phyloP scores from a whole-genome alignment of 768 basidiomycete genomes.

The Scleroderma citrinum region DNA sequence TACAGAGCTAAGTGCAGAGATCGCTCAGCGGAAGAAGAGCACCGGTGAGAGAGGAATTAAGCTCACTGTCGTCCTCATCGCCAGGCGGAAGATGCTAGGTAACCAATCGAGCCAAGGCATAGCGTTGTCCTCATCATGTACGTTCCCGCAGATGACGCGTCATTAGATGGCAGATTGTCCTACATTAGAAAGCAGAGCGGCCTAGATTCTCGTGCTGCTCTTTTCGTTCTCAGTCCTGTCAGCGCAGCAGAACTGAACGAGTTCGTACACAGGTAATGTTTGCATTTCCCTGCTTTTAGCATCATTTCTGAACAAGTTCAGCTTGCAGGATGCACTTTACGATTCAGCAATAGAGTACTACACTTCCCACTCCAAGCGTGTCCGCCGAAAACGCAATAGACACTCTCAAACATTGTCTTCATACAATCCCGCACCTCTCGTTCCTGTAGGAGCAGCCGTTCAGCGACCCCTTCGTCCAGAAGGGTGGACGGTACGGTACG shows the following conservation, averaged over 20 bases:
- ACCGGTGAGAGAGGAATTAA: slow-evolving; percentile 87
- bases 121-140: not conserved
- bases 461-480: slow-evolving; percentile 67
- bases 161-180: slow-evolving; percentile 77
- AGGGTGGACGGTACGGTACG: slow-evolving; percentile 95
- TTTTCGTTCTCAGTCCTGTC: slow-evolving; percentile 95
- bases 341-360: slow-evolving; percentile 93
- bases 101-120: slow-evolving; percentile 17
- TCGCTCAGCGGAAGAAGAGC: slow-evolving; percentile 71
- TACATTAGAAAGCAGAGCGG: slow-evolving; percentile 84
- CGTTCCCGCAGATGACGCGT: slow-evolving; percentile 62
- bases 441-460: slow-evolving; percentile 33
- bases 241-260: slow-evolving; percentile 79
- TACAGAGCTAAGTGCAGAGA: slow-evolving; percentile 70
- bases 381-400: slow-evolving; percentile 82
- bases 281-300: not conserved
- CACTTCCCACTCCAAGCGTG: slow-evolving; percentile 85
- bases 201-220: slow-evolving; percentile 83
- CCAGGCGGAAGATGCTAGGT: slow-evolving; percentile 87
- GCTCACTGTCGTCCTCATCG: slow-evolving; percentile 88
- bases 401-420: slow-evolving; percentile 57
- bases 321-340: slow-evolving; percentile 83
- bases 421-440: slow-evolving; percentile 41
- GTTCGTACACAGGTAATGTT: slow-evolving; percentile 71
- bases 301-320: slow-evolving; percentile 22